A percentile compares a stretch with the other conserved stretches of the same genome.
Conservation (phyloP, 1,139 yeast genomes). For the Yueomyces sp. region DNA sequence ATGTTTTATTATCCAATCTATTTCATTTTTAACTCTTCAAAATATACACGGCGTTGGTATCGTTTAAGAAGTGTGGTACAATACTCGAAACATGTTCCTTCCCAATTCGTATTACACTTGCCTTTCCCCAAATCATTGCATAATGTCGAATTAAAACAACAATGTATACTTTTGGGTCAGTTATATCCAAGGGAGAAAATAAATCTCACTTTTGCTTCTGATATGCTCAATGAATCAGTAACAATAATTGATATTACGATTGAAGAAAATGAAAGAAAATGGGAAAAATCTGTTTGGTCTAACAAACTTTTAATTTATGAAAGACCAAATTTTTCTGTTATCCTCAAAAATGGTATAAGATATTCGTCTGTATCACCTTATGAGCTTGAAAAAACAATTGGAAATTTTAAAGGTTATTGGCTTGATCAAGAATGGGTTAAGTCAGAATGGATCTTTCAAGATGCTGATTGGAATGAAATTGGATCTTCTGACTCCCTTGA, state of each 20-base stretch:
- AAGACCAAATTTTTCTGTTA: conserved; percentile 8
- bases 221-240: background rate
- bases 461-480: conserved; percentile 15
- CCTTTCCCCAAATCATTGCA: conserved; percentile 9
- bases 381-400: conserved; percentile 12
- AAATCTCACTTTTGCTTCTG: too few species aligned
- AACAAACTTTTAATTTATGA: conserved; percentile 16
- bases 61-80: background rate
- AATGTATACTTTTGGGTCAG: conserved; percentile 8
- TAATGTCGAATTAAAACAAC: conserved; percentile 4
- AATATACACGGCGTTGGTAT: conserved; percentile 1
- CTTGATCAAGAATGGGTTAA: conserved; percentile 20
- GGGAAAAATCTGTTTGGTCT: conserved; percentile 18
- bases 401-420: conserved; percentile 6
- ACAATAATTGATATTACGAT: conserved; percentile 11
- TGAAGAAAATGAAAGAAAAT: conserved; percentile 21
- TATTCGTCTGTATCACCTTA: conserved; percentile 9
- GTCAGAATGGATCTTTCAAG: conserved; percentile 16
- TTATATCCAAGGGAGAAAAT: conserved; percentile 5
- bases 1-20: conserved; percentile 6
- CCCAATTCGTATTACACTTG: conserved; percentile 2
- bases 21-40: conserved; percentile 2
- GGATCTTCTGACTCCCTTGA: conserved; percentile 19
- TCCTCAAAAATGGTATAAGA: conserved; percentile 2
- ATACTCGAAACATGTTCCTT: background rate